Evolutionary conservation across 1,139 yeast genomes (phyloP).

Genomic region (Taphrina betulina): DNA sequence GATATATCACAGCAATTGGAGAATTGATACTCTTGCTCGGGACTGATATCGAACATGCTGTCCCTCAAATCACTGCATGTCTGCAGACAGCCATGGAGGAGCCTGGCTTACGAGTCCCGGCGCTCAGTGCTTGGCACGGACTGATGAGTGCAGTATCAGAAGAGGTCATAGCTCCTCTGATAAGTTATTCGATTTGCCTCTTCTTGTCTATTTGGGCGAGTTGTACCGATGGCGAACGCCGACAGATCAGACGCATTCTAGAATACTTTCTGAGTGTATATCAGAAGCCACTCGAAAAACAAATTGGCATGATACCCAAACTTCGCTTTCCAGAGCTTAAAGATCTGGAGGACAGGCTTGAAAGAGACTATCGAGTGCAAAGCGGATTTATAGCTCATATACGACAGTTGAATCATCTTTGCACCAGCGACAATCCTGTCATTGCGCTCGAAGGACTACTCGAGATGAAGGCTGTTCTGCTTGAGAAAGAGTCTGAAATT

Average conservation of each 20-base stretch:
- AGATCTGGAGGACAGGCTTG: constrained; percentile 35
- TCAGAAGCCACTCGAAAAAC: constrained; percentile 39
- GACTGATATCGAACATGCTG: constrained; percentile 64
- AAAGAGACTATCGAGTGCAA: constrained; percentile 17
- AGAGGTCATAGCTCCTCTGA: constrained; percentile 55
- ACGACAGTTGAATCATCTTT: constrained; percentile 56
- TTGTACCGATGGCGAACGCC: constrained; percentile 53
- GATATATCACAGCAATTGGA: constrained; percentile 71
- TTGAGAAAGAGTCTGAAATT: constrained; percentile 52
- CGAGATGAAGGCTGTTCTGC: constrained; percentile 60
- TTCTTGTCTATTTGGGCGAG: constrained; percentile 63
- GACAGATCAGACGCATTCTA: constrained; percentile 52
- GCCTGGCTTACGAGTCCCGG: constrained; percentile 58
- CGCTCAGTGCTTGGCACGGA: constrained; percentile 67
- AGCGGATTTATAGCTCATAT: constrained; percentile 40
- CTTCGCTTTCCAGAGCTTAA: constrained; percentile 40
- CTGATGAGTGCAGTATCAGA: constrained; percentile 55
- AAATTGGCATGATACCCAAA: constrained; percentile 39
- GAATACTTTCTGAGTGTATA: constrained; percentile 32
- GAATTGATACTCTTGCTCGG: constrained; percentile 65
- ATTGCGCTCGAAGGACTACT: constrained; percentile 75
- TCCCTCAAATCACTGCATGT: constrained; percentile 87
- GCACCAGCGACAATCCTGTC: constrained; percentile 67
- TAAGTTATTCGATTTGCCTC: constrained; percentile 58
- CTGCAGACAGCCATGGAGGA: constrained; percentile 76